Base-by-base conservation (phyloP, 441 rosid genomes). In the Raphanus hybrid region DNA sequence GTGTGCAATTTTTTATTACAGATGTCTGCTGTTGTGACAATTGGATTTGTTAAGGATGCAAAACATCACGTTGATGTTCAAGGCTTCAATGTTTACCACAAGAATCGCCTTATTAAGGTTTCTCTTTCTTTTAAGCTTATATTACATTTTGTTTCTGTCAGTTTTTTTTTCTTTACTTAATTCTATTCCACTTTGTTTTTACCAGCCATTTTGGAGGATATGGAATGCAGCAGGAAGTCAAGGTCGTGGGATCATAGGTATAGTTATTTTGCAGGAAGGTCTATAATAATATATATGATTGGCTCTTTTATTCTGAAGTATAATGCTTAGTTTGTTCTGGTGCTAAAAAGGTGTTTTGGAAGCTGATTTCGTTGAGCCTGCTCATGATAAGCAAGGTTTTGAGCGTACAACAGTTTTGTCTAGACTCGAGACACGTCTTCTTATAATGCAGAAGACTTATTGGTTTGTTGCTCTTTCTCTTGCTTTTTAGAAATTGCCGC, bases 11-110 rank as follows among this genome's bases (percentile, higher is more conserved):
- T 73, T 81, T 74, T 69, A 3, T 4, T 54, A 73, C 87, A 93
- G 97, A 76, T 96, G 86, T 64, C 90, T 71, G 97, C 96, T 69
- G 76, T 79, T 18, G 98, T 96, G 78, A 91, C 93, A 41, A 78
- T 96, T 85, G 99, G 99, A 69, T 96, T 93, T 82, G 99, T 96
- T 80, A 96, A 93, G 88, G 99, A 96, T 79, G 97, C 99, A 57
- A 92, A 86, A 76, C 73, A 76, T 81, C 99, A 96, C 75, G 79
- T 96, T 59, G 98, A 93, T 84, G 90, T 93, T 81, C 99, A 96
- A 70, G 99, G 99, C 60, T 96, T 96, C 85, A 92, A 92, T 83
- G 98, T 96, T 54, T 93, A 96, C 85, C 97, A 95, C 85, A 93
- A 95, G 84, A 93, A 95, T 79, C 89, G 99, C 34, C 94, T 95